Evolutionary conservation across 2,329 filamentous ascomycete species (phyloP).

Genomic region (Fusarium verrucosum): DNA sequence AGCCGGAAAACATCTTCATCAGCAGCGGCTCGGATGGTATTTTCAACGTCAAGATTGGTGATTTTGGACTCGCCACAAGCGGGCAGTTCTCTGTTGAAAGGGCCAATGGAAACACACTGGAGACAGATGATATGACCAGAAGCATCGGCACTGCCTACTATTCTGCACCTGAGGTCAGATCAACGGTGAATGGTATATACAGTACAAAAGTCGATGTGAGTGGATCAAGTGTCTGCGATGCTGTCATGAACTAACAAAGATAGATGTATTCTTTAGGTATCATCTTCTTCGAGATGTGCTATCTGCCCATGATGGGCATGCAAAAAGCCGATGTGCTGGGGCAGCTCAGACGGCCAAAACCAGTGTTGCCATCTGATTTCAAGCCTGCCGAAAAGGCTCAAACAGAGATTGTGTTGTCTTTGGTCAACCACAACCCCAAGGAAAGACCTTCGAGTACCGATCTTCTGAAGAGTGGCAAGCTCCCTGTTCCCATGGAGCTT

Average conservation of each 20-base stretch:
- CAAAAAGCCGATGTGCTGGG: constrained; percentile 72
- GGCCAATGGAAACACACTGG: constrained; percentile 52
- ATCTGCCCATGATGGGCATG: constrained; percentile 71
- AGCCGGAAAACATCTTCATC: constrained; percentile 98
- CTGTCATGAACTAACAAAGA: constrained; percentile 9
- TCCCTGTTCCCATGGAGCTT: constrained; percentile 92
- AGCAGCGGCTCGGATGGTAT: constrained; percentile 72
- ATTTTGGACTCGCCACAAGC: constrained; percentile 93
- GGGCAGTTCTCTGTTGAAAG: constrained; percentile 77
- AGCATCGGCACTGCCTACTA: constrained; percentile 86
- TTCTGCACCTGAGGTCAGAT: constrained; percentile 89
- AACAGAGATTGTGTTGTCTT: constrained; percentile 78
- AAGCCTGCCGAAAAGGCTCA: constrained; percentile 75
- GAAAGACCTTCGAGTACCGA: constrained; percentile 85
- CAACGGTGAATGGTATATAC: constrained; percentile 78
- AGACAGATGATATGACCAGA: constrained; percentile 72
- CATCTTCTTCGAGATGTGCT: constrained; percentile 99
- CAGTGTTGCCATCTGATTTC: constrained; percentile 78
- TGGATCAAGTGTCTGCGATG: constrained; percentile 15
- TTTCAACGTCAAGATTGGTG: constrained; percentile 93
- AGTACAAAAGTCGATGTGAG: constrained; percentile 90
- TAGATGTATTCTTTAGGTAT: constrained; percentile 96
- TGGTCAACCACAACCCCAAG: constrained; percentile 84
- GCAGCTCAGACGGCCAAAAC: constrained; percentile 72
- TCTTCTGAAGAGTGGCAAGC: constrained; percentile 82